These are phyloP conservation scores for Daedalea quercina DNA, from an alignment of 768 basidiomycete genomes.

Conservation along the genomic window DNA sequence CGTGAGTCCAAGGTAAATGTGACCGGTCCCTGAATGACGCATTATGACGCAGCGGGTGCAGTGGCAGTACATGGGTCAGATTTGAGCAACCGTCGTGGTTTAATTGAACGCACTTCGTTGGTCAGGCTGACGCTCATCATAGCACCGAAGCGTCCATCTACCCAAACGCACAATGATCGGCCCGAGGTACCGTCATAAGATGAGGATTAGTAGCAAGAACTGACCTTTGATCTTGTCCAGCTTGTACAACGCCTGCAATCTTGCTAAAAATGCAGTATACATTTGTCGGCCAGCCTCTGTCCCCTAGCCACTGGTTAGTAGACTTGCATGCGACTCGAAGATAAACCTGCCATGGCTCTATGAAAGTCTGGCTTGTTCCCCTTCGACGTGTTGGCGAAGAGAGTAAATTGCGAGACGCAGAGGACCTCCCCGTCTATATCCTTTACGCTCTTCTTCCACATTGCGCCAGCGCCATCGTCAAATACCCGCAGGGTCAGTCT, in stretches of 20 bases:
- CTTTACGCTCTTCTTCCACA: conserved; percentile 87
- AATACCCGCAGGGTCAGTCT: conserved; percentile 57
- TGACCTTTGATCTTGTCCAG: conserved; percentile 76
- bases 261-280: conserved; percentile 69
- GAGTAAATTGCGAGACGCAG: conserved; percentile 92
- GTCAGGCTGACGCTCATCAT: conserved; percentile 91
- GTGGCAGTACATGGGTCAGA: neutral
- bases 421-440: conserved; percentile 88
- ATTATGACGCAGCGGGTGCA: no score
- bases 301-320: conserved; percentile 35
- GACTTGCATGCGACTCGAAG: neutral
- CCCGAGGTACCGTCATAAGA: conserved; percentile 1
- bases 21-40: conserved; percentile 59
- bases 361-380: conserved; percentile 93
- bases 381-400: conserved; percentile 81
- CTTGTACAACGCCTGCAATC: conserved; percentile 59
- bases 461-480: conserved; percentile 48
- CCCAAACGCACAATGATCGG: no score
- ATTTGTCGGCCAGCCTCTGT: conserved; percentile 58
- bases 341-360: conserved; percentile 69
- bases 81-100: neutral
- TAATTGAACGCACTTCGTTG: conserved; percentile 62
- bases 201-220: conserved; percentile 13
- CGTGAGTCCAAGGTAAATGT: conserved; percentile 82
- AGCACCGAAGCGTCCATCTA: conserved; percentile 91